phyloP scores from a whole-genome alignment of 2,329 filamentous ascomycete genomes.

The Diaporthe citriasiana region DNA sequence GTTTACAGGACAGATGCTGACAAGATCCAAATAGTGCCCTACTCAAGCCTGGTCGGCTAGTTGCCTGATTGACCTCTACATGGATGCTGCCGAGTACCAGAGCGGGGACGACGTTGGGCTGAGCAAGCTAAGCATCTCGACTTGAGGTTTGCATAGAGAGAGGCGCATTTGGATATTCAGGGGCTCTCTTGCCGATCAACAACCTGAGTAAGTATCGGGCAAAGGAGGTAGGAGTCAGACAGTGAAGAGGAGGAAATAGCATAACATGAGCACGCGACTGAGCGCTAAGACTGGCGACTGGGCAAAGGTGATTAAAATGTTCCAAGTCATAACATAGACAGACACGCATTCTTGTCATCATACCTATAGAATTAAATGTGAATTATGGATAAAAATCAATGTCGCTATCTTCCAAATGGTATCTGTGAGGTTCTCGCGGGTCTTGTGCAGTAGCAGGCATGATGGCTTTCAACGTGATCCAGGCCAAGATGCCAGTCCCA shows the following conservation, averaged over 20 bases:
- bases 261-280: constrained; percentile 12
- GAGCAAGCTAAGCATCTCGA: constrained; percentile 35
- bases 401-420: no score
- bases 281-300: constrained; percentile 3
- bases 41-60: constrained; percentile 97
- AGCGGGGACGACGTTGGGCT: constrained; percentile 31
- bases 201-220: not conserved
- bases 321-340: constrained; percentile 14
- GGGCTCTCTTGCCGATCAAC: constrained; percentile 7
- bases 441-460: not conserved
- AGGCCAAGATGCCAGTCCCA: no score
- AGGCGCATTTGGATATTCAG: constrained; percentile 6
- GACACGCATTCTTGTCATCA: constrained; percentile 2
- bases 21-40: constrained; percentile 72
- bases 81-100: constrained; percentile 80
- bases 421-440: no score
- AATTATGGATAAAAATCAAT: not conserved
- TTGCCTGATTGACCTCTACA: constrained; percentile 95
- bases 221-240: not conserved
- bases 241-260: not conserved
- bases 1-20: constrained; percentile 39
- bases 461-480: not conserved
- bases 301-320: not conserved
- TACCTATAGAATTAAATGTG: constrained; percentile 9
- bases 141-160: not conserved